Base-by-base conservation (phyloP, 495 filamentous ascomycete genomes). In the Aspergillus carlsbadensis region DNA sequence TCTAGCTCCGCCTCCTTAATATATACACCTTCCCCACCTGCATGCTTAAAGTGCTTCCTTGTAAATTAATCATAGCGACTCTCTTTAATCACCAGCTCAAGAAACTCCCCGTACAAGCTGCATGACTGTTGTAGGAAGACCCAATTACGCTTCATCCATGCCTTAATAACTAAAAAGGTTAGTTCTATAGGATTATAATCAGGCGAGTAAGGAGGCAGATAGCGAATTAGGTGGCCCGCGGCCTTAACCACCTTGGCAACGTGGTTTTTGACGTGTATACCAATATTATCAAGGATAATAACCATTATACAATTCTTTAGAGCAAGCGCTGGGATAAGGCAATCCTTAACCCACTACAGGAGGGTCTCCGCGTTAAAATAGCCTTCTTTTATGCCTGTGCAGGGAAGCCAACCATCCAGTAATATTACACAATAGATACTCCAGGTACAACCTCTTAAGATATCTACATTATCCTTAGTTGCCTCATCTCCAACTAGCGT, bases 171-270 rank as follows among this genome's bases (percentile, higher is more conserved):
- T 11, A 4, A 43, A 13, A 43, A 43, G 2, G 21, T 43, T 2
- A 43, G 41, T 13, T 43, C 41, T 24, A 24, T 43, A 43, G 41
- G 21, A 43, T 43, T 43, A 43, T 43, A 22, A 43, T 24, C 41
- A 5, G 21, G 41, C 5, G 21, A 43, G 14, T 43, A 43, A 5
- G 14, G 10, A 6, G 21, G 20, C 14, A 43, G 26, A n/a, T 15
- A 43, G 4, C 11, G 14, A 10, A 43, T 22, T 10, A 43, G 4
- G 26, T 43, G 5, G 2, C 41, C 21, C 11, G 18, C 18, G 11
- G 20, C 41, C 11, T 43, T n/a, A n/a, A n/a, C n/a, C n/a, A n/a
- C n/a, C n/a, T n/a, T n/a, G n/a, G n/a, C n/a, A n/a, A n/a, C n/a
- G n/a, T n/a, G n/a, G n/a, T n/a, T n/a, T n/a, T n/a, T n/a, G n/a